phyloP scores from a whole-genome alignment of 1,284 basidiomycete species.

The Dichomitus squalens region DNA sequence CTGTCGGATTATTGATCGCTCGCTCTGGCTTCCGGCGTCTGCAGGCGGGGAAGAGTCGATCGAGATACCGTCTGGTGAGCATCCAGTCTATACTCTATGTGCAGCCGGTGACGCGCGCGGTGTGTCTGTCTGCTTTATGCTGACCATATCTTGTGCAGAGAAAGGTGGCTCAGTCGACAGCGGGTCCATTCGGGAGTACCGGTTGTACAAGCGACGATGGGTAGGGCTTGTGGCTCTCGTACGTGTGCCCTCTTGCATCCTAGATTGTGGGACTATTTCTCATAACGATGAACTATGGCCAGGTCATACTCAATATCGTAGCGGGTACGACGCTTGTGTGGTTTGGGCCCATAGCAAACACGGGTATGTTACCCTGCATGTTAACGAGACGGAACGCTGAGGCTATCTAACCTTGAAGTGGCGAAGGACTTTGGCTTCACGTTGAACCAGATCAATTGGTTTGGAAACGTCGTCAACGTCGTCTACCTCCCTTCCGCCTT shows the following conservation, averaged over 20 bases:
- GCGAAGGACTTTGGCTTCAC: conserved; percentile 62
- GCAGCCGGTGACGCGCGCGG: neutral
- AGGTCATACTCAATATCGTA: conserved; percentile 65
- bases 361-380: conserved; percentile 43
- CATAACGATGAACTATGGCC: neutral
- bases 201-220: conserved; percentile 69
- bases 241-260: conserved; percentile 20
- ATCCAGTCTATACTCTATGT: neutral
- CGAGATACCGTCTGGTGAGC: conserved; percentile 8
- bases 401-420: conserved; percentile 38
- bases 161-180: neutral
- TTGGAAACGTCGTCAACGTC: conserved; percentile 66
- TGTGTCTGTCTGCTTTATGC: neutral
- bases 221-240: conserved; percentile 65
- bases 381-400: neutral
- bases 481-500: conserved; percentile 65
- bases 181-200: conserved; percentile 39
- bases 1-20: neutral
- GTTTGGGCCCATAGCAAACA: conserved; percentile 78
- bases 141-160: neutral
- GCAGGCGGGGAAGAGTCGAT: conserved; percentile 5
- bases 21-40: neutral
- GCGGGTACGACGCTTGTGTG: conserved; percentile 67
- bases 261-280: neutral
- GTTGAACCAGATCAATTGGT: conserved; percentile 73